Percentiles rank a stretch among this genome's conserved stretches.
These are phyloP conservation scores for Chlamydomonas eustigma DNA, from an alignment of 139 green algal species.

Conservation along the genomic window DNA sequence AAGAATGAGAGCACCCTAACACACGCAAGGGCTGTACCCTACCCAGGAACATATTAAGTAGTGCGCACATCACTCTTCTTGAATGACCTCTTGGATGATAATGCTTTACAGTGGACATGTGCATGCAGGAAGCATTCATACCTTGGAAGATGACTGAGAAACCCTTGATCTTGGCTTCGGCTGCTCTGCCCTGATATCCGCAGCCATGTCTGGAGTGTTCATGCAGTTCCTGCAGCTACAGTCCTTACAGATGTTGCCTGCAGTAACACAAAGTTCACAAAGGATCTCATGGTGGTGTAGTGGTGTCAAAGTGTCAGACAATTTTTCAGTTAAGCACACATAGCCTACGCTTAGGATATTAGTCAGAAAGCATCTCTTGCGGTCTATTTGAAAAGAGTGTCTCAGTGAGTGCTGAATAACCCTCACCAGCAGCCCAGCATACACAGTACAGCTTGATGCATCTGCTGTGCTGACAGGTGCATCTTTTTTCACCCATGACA, in stretches of 20 bases:
- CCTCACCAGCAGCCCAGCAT: not conserved
- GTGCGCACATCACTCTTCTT: not conserved
- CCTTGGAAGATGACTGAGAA: no score
- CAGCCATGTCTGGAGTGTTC: not conserved
- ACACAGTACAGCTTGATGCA: not conserved
- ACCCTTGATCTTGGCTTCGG: no score
- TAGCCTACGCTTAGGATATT: no score
- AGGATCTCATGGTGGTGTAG: not conserved
- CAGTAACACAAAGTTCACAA: not conserved
- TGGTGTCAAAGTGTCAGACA: not conserved
- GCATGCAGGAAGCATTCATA: no score
- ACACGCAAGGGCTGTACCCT: not conserved
- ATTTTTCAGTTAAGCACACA: not conserved
- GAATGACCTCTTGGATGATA: not conserved
- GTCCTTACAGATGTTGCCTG: not conserved
- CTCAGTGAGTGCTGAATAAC: no score
- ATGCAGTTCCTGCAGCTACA: not conserved
- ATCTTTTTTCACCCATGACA: not conserved
- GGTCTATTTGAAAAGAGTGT: no score
- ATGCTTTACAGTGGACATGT: not conserved
- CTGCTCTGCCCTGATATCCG: not conserved
- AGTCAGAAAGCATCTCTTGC: no score
- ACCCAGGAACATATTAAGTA: not conserved
- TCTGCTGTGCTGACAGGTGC: not conserved
- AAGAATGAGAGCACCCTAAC: not conserved